Conservation (phyloP, 208 protist genomes). For the Wallacemonas sp. region DNA sequence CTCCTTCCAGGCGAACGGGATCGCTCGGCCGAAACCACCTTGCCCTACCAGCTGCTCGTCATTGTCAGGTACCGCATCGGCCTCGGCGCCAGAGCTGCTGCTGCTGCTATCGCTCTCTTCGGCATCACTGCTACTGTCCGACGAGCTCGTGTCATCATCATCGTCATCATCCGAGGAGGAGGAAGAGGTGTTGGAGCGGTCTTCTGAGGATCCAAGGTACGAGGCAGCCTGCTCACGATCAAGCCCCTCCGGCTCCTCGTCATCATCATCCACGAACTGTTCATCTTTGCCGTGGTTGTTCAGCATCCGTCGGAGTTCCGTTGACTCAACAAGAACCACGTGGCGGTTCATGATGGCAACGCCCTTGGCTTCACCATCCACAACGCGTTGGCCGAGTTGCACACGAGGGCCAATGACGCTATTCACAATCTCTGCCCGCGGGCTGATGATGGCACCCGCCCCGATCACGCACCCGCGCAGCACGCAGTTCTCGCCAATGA, state of each 20-base stretch:
- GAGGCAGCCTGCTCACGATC: neutral
- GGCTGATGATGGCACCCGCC: conserved; percentile 33
- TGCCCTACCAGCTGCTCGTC: conserved; percentile 40
- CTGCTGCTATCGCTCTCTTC: conserved; percentile 14
- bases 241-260: neutral
- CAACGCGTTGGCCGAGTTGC: conserved; percentile 24
- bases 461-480: conserved; percentile 67
- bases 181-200: too few relatives aligned
- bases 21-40: conserved; percentile 25
- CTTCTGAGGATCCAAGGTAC: conserved; percentile 1
- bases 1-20: conserved; percentile 30
- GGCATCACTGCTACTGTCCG: neutral
- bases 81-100: neutral
- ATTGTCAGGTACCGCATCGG: neutral
- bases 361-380: conserved; percentile 16
- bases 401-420: conserved; percentile 54
- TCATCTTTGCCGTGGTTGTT: neutral
- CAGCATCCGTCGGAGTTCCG: neutral
- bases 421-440: conserved; percentile 44
- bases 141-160: neutral
- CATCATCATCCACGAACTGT: neutral
- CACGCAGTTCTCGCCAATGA: conserved; percentile 48
- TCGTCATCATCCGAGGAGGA: neutral
- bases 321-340: neutral
- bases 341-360: conserved; percentile 8